Conservation (phyloP, 176 grass and related monocot species). For the Bolboschoenus planiculmis region DNA sequence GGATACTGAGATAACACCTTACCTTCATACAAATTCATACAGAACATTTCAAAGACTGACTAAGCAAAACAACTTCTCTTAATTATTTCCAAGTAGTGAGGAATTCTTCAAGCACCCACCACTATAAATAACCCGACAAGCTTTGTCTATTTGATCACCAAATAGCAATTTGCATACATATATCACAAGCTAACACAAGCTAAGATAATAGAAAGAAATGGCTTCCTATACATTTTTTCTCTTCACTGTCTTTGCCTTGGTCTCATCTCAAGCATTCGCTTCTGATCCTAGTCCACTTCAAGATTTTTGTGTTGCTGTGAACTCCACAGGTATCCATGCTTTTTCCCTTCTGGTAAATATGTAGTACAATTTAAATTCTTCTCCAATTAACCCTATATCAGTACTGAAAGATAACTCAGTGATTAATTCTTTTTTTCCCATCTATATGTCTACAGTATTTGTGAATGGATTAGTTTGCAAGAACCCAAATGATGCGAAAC, state of each 20-base stretch:
- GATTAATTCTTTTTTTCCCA: not conserved
- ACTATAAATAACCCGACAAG: not conserved
- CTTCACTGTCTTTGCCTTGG: not conserved
- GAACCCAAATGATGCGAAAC: not conserved
- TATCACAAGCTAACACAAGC: not conserved
- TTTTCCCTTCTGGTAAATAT: not conserved
- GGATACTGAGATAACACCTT: not conserved
- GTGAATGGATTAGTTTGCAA: not conserved
- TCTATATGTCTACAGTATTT: not conserved
- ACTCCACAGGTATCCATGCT: not conserved
- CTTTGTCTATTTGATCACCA: not conserved
- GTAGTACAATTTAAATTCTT: too few species aligned
- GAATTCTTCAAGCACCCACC: not conserved
- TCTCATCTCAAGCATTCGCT: not conserved
- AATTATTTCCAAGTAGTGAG: not conserved
- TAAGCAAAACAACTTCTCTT: not conserved
- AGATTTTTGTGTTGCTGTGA: not conserved
- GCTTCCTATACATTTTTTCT: not conserved
- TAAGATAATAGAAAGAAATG: not conserved
- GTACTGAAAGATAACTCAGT: too few species aligned
- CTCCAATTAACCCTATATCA: not conserved
- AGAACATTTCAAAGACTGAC: not conserved
- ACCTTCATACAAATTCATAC: not conserved
- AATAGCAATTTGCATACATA: not conserved
- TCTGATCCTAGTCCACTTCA: not conserved